A percentile compares a stretch with the other conserved stretches of the same genome.
Evolutionary conservation across 108 stramenopile species (phyloP).

Genomic region (Chaetoceros muelleri): DNA sequence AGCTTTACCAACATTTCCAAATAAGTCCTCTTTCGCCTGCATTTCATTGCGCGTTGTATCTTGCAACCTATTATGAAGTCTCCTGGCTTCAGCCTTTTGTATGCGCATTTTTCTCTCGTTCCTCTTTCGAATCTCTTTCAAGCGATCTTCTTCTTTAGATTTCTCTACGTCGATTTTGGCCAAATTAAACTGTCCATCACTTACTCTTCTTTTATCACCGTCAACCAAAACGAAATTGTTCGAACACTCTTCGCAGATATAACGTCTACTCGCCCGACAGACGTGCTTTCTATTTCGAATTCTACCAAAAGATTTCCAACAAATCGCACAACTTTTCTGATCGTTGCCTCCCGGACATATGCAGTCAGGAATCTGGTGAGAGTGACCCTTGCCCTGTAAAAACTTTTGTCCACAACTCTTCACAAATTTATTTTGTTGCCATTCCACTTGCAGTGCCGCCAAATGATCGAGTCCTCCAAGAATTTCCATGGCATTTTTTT

Average conservation of each 20-base stretch:
- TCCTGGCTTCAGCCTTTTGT: conserved; percentile 4
- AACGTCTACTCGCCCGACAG: conserved; percentile 50
- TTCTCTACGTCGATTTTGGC: conserved; percentile 24
- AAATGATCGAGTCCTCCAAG: conserved; percentile 38
- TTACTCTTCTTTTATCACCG: conserved; percentile 47
- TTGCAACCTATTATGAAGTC: conserved; percentile 9
- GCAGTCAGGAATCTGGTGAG: conserved; percentile 30
- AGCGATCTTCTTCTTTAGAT: not conserved
- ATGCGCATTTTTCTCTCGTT: not conserved
- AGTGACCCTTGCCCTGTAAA: conserved; percentile 10
- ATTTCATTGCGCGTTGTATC: not conserved
- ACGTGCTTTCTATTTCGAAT: conserved; percentile 63
- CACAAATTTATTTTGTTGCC: conserved; percentile 15
- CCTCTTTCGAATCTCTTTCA: not conserved
- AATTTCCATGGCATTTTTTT: conserved; percentile 27
- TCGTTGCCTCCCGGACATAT: conserved; percentile 57
- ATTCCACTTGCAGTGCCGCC: conserved; percentile 18
- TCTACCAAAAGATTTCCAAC: conserved; percentile 71
- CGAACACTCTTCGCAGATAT: conserved; percentile 77
- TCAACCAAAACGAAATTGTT: conserved; percentile 41
- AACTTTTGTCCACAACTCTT: conserved; percentile 3
- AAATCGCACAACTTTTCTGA: conserved; percentile 64
- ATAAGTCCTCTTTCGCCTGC: not conserved
- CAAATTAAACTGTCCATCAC: conserved; percentile 69
- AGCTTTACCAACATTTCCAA: conserved; percentile 21